These are phyloP conservation scores for Shiraia sp. DNA, from an alignment of 2,329 filamentous ascomycete species.

Conservation along the genomic window DNA sequence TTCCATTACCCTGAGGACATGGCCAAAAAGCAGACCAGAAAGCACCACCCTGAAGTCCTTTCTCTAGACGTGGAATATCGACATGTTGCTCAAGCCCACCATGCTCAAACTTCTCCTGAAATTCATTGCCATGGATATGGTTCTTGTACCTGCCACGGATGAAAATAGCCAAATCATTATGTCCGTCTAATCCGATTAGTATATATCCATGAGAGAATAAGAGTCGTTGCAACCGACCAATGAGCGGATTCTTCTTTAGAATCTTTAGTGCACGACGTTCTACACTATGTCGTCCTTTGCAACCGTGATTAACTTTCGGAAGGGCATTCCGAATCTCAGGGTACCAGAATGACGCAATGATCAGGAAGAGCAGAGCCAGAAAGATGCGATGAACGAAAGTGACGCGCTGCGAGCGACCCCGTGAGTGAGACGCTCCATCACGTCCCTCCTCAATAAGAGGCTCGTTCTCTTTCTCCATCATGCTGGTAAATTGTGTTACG, in stretches of 20 bases:
- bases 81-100: conserved; percentile 72
- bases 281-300: conserved; percentile 1
- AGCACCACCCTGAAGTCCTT: conserved; percentile 77
- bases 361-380: conserved; percentile 5
- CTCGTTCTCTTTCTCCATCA: conserved; percentile 13
- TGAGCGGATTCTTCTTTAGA: conserved; percentile 44
- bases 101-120: conserved; percentile 73
- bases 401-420: conserved; percentile 1
- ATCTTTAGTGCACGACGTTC: conserved; percentile 24
- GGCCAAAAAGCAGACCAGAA: conserved; percentile 89
- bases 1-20: conserved; percentile 69
- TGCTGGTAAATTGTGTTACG: background rate
- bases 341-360: conserved; percentile 10
- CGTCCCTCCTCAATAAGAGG: conserved; percentile 1
- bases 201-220: background rate
- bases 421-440: background rate
- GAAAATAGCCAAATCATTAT: conserved; percentile 82
- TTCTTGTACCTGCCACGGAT: conserved; percentile 71
- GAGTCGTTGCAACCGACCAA: conserved; percentile 34
- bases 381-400: conserved; percentile 1
- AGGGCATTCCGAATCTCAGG: conserved; percentile 2
- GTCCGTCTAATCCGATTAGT: conserved; percentile 67
- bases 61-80: conserved; percentile 74
- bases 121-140: conserved; percentile 72
- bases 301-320: background rate